Evolutionary conservation across 2,329 filamentous ascomycete species (phyloP).

Genomic region (Keithomyces neogunnii): DNA sequence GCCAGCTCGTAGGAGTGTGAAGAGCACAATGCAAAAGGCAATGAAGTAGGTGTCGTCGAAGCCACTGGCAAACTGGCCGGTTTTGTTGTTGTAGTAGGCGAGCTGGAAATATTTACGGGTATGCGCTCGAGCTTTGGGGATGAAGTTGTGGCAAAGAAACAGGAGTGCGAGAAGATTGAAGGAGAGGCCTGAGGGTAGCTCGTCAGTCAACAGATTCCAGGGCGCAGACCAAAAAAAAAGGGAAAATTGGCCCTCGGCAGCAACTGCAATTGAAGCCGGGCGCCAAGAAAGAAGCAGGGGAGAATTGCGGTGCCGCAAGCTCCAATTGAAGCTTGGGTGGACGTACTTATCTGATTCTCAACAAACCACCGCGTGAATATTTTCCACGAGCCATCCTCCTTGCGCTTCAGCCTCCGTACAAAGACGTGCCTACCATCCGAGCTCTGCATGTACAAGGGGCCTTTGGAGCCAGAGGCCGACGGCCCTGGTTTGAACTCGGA

Average conservation of each 20-base stretch:
- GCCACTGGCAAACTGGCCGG: slow-evolving; percentile 66
- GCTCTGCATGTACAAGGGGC: slow-evolving; percentile 49
- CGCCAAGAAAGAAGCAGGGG: not conserved
- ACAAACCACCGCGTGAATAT: slow-evolving; percentile 61
- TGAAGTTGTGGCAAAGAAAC: slow-evolving; percentile 70
- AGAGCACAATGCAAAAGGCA: slow-evolving; percentile 68
- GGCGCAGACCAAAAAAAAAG: not conserved
- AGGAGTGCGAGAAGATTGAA: slow-evolving; percentile 80
- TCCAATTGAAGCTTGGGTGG: slow-evolving; percentile 1
- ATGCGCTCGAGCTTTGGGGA: slow-evolving; percentile 68
- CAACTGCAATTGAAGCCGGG: not conserved
- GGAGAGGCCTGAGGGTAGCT: slow-evolving; percentile 52
- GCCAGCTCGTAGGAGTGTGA: slow-evolving; percentile 77
- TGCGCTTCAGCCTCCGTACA: slow-evolving; percentile 49
- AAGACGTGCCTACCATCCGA: slow-evolving; percentile 42
- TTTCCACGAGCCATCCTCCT: slow-evolving; percentile 53
- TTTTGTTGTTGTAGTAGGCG: slow-evolving; percentile 67
- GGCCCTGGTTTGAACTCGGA: slow-evolving; percentile 20
- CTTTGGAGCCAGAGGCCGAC: slow-evolving; percentile 19
- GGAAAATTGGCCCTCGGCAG: too few relatives aligned
- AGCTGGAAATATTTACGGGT: slow-evolving; percentile 85
- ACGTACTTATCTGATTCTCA: slow-evolving; percentile 71
- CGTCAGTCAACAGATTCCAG: not conserved
- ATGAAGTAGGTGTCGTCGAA: slow-evolving; percentile 74
- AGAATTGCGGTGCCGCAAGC: not conserved